These are phyloP conservation scores for Kodamaea jinghongensis DNA, from an alignment of 805 yeast species.

Conservation along the genomic window DNA sequence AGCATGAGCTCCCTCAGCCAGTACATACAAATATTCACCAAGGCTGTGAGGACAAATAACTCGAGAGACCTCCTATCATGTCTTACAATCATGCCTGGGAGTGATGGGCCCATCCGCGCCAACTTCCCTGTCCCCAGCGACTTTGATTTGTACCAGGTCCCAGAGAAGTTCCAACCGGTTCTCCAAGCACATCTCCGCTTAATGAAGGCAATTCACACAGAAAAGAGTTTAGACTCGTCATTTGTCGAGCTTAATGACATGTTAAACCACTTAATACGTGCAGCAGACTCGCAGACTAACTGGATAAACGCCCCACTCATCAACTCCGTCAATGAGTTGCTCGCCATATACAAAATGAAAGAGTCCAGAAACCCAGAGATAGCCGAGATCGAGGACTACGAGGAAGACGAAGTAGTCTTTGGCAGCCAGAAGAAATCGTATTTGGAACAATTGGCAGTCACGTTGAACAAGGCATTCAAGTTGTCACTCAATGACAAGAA, in stretches of 20 bases:
- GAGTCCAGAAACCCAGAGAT: slow-evolving; percentile 24
- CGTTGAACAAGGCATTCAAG: slow-evolving; percentile 71
- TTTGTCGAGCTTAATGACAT: slow-evolving; percentile 39
- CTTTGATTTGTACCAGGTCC: slow-evolving; percentile 36
- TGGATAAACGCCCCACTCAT: slow-evolving; percentile 52
- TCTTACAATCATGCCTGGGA: slow-evolving; percentile 36
- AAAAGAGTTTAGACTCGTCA: slow-evolving; percentile 32
- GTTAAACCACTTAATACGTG: slow-evolving; percentile 47
- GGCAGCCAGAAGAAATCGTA: slow-evolving; percentile 20
- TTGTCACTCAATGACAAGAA: slow-evolving; percentile 76
- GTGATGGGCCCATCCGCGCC: slow-evolving; percentile 31
- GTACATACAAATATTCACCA: slow-evolving; percentile 4
- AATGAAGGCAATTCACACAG: slow-evolving; percentile 32
- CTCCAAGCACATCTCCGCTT: slow-evolving; percentile 31
- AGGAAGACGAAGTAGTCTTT: slow-evolving; percentile 14
- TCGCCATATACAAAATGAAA: slow-evolving; percentile 38
- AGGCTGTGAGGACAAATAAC: slow-evolving; percentile 5
- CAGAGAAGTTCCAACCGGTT: slow-evolving; percentile 37
- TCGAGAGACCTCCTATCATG: slow-evolving; percentile 18
- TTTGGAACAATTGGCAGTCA: slow-evolving; percentile 56
- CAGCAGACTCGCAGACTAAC: slow-evolving; percentile 49
- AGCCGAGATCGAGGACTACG: slow-evolving; percentile 14
- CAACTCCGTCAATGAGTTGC: slow-evolving; percentile 39
- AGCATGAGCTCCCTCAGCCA: background rate
- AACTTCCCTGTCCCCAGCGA: slow-evolving; percentile 37